phyloP scores from a whole-genome alignment of 2,329 filamentous ascomycete species.

The Polychaeton citri region DNA sequence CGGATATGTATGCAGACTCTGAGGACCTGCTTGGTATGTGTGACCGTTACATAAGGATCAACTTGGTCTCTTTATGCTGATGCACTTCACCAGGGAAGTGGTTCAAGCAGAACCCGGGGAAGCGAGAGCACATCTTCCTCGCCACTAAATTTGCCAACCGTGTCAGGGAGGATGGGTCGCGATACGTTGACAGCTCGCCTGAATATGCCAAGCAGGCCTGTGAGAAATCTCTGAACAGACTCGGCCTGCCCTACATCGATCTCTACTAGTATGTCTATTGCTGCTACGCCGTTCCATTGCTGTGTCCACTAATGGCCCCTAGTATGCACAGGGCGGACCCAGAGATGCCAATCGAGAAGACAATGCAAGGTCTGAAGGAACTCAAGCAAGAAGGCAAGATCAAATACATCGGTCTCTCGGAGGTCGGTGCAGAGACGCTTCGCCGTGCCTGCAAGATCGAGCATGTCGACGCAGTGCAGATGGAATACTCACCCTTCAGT shows the following conservation, averaged over 20 bases:
- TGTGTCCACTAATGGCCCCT: conserved; percentile 4
- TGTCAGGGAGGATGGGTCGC: conserved; percentile 25
- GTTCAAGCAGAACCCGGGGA: conserved; percentile 31
- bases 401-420: conserved; percentile 42
- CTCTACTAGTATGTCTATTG: conserved; percentile 22
- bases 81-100: conserved; percentile 15
- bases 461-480: conserved; percentile 38
- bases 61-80: background rate
- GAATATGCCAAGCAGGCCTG: conserved; percentile 28
- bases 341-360: conserved; percentile 34
- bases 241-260: conserved; percentile 28
- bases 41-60: background rate
- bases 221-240: conserved; percentile 25
- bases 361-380: conserved; percentile 35
- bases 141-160: conserved; percentile 40
- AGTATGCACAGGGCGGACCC: conserved; percentile 29
- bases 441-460: conserved; percentile 38
- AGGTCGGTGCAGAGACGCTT: conserved; percentile 37
- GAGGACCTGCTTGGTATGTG: conserved; percentile 31
- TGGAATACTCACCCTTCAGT: conserved; percentile 42
- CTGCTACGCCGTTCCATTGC: background rate
- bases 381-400: conserved; percentile 43
- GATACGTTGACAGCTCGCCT: conserved; percentile 25
- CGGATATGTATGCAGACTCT: conserved; percentile 26
- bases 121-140: conserved; percentile 36